Percentiles rank a stretch among this genome's conserved stretches.
phyloP scores from a whole-genome alignment of 2,329 filamentous ascomycete species.

The Hymenoscyphus salicellus region DNA sequence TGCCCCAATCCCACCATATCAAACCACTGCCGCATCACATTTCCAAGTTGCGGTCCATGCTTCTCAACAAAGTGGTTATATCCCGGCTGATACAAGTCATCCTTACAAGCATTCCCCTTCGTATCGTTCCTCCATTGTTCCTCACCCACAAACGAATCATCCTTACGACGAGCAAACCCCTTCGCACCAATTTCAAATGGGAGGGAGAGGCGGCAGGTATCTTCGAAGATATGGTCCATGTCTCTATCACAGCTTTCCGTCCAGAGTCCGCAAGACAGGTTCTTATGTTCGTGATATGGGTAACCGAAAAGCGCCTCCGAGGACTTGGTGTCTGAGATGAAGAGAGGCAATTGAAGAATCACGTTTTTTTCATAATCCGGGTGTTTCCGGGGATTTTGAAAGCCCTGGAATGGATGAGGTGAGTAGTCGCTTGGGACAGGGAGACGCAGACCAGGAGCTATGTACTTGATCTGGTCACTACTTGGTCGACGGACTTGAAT shows the following conservation, averaged over 20 bases:
- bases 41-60: not conserved
- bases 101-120: not conserved
- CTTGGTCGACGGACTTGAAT: not conserved
- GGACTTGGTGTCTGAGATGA: not conserved
- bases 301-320: not conserved
- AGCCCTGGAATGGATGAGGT: not conserved
- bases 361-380: not conserved
- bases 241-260: not conserved
- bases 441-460: not conserved
- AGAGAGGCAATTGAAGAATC: not conserved
- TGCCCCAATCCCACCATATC: not conserved
- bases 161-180: not conserved
- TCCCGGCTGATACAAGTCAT: not conserved
- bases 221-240: not conserved
- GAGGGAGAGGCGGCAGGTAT: not conserved
- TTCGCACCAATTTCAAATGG: not conserved
- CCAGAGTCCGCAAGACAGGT: not conserved
- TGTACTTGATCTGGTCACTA: not conserved
- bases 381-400: not conserved
- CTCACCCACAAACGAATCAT: not conserved
- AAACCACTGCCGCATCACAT: not conserved
- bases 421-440: not conserved
- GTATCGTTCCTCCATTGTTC: not conserved
- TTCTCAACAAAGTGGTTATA: not conserved
- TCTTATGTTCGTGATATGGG: not conserved